Conservation (phyloP, 1,284 basidiomycete genomes). For the Fomitopsis palustris region DNA sequence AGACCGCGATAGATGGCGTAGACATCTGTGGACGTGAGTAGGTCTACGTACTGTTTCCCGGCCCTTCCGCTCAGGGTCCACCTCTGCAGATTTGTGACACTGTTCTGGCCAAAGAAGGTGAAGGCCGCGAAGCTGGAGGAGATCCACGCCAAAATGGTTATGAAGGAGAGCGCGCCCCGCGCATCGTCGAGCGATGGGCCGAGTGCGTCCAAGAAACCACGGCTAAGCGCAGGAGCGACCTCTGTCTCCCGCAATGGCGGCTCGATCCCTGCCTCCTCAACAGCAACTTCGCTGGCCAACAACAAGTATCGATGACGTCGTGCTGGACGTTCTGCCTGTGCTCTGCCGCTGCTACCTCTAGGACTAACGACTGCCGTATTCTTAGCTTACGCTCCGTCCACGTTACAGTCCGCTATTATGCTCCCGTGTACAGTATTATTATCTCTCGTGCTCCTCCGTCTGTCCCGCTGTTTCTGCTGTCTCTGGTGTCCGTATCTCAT, state of each 20-base stretch:
- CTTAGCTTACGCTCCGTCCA: not conserved
- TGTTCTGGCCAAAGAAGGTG: slow-evolving; percentile 98
- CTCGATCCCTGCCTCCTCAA: slow-evolving; percentile 20
- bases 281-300: slow-evolving; percentile 26
- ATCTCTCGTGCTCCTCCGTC: not conserved
- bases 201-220: slow-evolving; percentile 27
- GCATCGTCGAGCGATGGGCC: slow-evolving; percentile 26
- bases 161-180: slow-evolving; percentile 53
- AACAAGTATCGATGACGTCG: slow-evolving; percentile 28
- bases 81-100: slow-evolving; percentile 73
- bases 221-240: slow-evolving; percentile 20
- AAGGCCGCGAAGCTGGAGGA: slow-evolving; percentile 89
- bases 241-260: slow-evolving; percentile 19
- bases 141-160: slow-evolving; percentile 91
- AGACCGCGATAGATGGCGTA: slow-evolving; percentile 82
- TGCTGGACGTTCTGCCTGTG: not conserved
- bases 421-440: not conserved
- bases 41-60: not conserved
- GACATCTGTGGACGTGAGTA: slow-evolving; percentile 94
- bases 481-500: not conserved
- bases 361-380: not conserved
- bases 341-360: not conserved
- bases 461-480: not conserved
- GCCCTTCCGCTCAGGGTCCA: not conserved
- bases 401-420: not conserved